phyloP scores from a whole-genome alignment of 306 rosid genomes.

The Fragaria iinumae region DNA sequence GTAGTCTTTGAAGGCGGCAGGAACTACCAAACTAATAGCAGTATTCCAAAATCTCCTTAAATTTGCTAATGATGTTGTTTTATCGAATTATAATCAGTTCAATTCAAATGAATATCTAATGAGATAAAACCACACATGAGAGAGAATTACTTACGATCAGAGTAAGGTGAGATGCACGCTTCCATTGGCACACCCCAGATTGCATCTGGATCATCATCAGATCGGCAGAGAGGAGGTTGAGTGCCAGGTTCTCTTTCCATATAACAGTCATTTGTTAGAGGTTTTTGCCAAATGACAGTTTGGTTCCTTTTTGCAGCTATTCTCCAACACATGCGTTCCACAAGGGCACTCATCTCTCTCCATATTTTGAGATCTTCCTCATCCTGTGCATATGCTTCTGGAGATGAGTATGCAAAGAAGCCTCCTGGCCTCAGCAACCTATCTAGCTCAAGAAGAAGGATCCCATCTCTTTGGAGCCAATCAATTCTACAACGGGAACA shows the following conservation, averaged over 20 bases:
- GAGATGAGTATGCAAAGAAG: conserved; percentile 92
- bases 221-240: conserved; percentile 82
- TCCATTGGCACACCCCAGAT: conserved; percentile 89
- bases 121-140: conserved; percentile 24
- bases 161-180: conserved; percentile 78
- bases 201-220: conserved; percentile 83
- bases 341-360: conserved; percentile 90
- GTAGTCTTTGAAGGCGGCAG: not conserved
- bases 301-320: conserved; percentile 76
- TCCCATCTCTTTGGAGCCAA: conserved; percentile 97
- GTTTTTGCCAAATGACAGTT: conserved; percentile 97
- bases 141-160: conserved; percentile 62
- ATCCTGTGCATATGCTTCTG: conserved; percentile 97
- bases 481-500: conserved; percentile 98
- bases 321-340: conserved; percentile 86
- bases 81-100: not conserved
- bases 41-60: not conserved
- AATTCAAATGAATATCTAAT: not conserved
- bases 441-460: conserved; percentile 88
- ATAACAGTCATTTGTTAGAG: conserved; percentile 85
- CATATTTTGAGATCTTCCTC: conserved; percentile 93
- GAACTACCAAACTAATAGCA: not conserved
- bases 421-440: conserved; percentile 89
- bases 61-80: not conserved
- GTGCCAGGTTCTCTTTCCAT: conserved; percentile 72